These are phyloP conservation scores for Viridothelium virens DNA, from an alignment of 495 filamentous ascomycete genomes.

Conservation along the genomic window DNA sequence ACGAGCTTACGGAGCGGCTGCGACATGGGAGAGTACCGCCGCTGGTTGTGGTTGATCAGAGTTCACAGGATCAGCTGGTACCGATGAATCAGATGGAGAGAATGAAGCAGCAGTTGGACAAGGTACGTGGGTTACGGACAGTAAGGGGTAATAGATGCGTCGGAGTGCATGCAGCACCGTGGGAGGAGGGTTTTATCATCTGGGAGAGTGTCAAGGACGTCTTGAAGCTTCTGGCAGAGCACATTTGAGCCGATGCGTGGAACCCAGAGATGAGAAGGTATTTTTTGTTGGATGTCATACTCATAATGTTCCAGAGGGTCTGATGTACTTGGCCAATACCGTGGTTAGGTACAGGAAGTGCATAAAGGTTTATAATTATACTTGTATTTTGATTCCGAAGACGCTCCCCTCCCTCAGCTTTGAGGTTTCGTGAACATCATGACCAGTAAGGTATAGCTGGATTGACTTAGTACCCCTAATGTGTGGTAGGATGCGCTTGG, in stretches of 20 bases:
- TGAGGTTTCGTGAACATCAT: background rate
- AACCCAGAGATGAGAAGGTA: background rate
- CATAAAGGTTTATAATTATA: too few species aligned
- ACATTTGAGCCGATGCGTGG: background rate
- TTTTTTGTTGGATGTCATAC: too few species aligned
- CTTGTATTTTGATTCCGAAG: too few species aligned
- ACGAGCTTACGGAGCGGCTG: constrained; percentile 23
- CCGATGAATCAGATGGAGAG: constrained; percentile 45
- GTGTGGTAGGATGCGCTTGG: background rate
- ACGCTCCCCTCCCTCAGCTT: too few species aligned
- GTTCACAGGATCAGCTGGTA: constrained; percentile 53
- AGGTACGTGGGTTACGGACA: background rate
- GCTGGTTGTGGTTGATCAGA: constrained; percentile 52
- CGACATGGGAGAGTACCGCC: constrained; percentile 7
- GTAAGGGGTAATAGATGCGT: background rate
- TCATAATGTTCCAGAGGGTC: too few species aligned
- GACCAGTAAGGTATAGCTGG: background rate
- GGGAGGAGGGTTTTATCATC: background rate
- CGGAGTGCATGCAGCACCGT: background rate
- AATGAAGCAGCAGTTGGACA: constrained; percentile 37
- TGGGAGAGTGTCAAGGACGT: constrained; percentile 6
- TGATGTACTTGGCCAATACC: too few species aligned
- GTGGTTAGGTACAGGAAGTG: too few species aligned
- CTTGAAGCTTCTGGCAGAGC: background rate
- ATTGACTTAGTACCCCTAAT: background rate